Conservation (phyloP, 1,284 basidiomycete species). For the Cronartium quercuum region DNA sequence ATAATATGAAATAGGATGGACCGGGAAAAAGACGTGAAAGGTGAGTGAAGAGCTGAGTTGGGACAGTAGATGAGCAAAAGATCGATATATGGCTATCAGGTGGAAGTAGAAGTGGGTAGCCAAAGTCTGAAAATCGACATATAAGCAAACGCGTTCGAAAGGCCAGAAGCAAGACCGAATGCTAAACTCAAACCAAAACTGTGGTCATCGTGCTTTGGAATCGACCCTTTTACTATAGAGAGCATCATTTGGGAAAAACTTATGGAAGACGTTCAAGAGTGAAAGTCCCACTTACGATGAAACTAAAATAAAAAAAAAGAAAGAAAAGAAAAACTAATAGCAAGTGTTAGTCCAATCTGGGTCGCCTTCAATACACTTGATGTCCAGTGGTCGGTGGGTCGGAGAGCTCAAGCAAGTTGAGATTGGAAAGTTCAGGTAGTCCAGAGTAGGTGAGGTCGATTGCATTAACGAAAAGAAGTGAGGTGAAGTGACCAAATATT, state of each 20-base stretch:
- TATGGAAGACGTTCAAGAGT: not conserved
- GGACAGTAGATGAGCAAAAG: not conserved
- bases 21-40: slow-evolving; percentile 7
- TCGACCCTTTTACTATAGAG: not conserved
- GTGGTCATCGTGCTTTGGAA: not conserved
- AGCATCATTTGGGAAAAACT: not conserved
- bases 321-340: too few species aligned
- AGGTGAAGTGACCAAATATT: too few species aligned
- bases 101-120: not conserved
- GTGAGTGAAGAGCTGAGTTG: not conserved
- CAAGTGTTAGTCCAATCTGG: too few species aligned
- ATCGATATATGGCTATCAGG: not conserved
- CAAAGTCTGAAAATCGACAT: not conserved
- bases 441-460: too few species aligned
- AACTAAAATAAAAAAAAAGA: too few species aligned
- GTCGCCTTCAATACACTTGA: too few species aligned
- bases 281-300: not conserved
- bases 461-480: too few species aligned
- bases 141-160: not conserved
- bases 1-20: not conserved
- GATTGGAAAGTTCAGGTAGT: too few species aligned
- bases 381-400: too few species aligned
- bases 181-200: not conserved
- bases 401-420: too few species aligned
- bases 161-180: not conserved